Percentiles rank a stretch among this genome's conserved stretches.
These are phyloP conservation scores for Tetrapisispora nanseiensis DNA, from an alignment of 805 yeast genomes.

Conservation along the genomic window DNA sequence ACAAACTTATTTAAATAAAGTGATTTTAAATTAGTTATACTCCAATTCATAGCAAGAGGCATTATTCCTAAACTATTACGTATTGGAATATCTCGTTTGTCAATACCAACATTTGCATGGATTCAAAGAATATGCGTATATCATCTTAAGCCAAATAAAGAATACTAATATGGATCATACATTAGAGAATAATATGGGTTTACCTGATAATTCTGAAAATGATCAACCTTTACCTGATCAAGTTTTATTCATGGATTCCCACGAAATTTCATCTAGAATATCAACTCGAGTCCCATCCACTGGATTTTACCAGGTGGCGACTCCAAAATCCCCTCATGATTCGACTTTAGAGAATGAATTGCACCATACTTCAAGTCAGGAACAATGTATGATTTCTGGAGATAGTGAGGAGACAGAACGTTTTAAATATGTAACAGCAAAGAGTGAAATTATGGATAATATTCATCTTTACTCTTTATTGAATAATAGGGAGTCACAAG, in stretches of 20 bases:
- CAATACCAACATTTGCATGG: too few species aligned
- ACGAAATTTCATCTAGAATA: not conserved
- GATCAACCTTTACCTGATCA: conserved; percentile 1
- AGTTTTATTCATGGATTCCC: conserved; percentile 4
- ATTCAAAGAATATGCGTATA: not conserved
- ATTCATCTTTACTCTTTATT: conserved; percentile 51
- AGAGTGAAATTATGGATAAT: conserved; percentile 33
- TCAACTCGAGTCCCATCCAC: not conserved
- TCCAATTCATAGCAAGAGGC: too few species aligned
- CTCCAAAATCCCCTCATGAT: conserved; percentile 37
- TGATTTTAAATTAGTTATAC: too few species aligned
- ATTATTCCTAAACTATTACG: too few species aligned
- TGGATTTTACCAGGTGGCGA: conserved; percentile 31
- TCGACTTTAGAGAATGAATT: conserved; percentile 21
- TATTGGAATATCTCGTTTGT: too few species aligned
- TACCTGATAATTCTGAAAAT: not conserved
- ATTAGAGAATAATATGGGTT: not conserved
- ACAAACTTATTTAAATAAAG: too few species aligned
- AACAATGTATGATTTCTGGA: conserved; percentile 2
- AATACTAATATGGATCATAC: not conserved
- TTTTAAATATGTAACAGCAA: conserved; percentile 24
- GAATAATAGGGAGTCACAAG: conserved; percentile 45
- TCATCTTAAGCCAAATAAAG: not conserved
- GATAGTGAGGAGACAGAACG: conserved; percentile 26
- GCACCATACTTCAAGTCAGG: conserved; percentile 8